Base-by-base conservation (phyloP, 108 stramenopile species). In the Skeletonema potamos region DNA sequence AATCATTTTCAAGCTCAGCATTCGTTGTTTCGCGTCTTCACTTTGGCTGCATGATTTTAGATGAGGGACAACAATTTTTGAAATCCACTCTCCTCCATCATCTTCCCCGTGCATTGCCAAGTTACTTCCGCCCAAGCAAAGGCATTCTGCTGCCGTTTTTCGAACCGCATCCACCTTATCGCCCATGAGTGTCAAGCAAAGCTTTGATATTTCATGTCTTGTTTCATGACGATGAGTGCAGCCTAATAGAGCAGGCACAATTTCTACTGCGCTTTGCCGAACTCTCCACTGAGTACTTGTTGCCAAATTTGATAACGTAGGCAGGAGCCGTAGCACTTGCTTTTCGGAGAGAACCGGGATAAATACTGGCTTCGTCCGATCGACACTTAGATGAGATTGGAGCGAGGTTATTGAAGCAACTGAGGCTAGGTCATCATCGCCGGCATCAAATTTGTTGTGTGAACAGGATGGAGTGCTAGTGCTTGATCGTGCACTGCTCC, bases 251-350 rank as follows among this genome's bases (percentile, higher is more conserved):
- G 92, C 92, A 5, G 95, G 95, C 54, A 96, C 92, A 55, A 96
- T 93, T 82, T 96, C 95, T 13, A 96, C 95, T 13, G 95, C 95
- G 65, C 88, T 89, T 68, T 92, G 91, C 27, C 95, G 79, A 0
- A 96, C 92, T 27, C 95, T 82, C 95, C 95, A 96, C 62, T 96
- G 86, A n/a, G 66, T 64, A 55, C 91, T 96, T 29, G 88, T 84
- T 20, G 85, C 87, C 60, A 96, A 85, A 36, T 90, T 91, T 1
- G 92, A 81, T 17, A 96, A 81, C 11, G 95, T 96, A 1, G 95
- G 95, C 18, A 96, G 68, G 6, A 96, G 83, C 9, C 90, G 69
- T 13, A 91, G 70, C 8, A 96, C 92, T 72, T 96, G 92, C 39
- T 84, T 77, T 68, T 92, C 91, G 12, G 90, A 91, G 12, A 95